phyloP scores from a whole-genome alignment of 2,329 filamentous ascomycete genomes.

The Tothia fuscella region DNA sequence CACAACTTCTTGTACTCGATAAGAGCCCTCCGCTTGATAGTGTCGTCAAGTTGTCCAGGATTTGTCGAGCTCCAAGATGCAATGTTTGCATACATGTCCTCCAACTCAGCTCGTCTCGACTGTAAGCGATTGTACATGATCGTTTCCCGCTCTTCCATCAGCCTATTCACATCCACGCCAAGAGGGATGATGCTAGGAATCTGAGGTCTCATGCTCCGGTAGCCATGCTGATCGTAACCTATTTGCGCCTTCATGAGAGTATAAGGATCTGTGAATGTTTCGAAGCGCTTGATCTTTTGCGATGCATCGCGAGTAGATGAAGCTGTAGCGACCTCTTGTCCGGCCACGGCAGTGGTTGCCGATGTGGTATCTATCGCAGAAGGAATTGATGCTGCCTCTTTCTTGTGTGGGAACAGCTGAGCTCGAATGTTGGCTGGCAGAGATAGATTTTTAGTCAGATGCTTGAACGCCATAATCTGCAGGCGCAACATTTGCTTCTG shows the following conservation, averaged over 20 bases:
- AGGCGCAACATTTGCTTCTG: slow-evolving; percentile 68
- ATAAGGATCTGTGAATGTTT: slow-evolving; percentile 66
- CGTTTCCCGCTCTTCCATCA: slow-evolving; percentile 77
- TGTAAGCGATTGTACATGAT: slow-evolving; percentile 84
- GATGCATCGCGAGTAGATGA: slow-evolving; percentile 15
- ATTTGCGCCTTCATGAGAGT: slow-evolving; percentile 34
- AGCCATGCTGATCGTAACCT: slow-evolving; percentile 66
- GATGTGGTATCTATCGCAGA: slow-evolving; percentile 37
- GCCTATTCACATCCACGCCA: slow-evolving; percentile 74
- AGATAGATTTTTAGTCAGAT: slow-evolving; percentile 75
- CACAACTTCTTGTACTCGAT: slow-evolving; percentile 92
- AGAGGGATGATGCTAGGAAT: slow-evolving; percentile 82
- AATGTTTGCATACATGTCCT: slow-evolving; percentile 71
- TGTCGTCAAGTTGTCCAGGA: slow-evolving; percentile 51
- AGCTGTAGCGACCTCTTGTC: slow-evolving; percentile 26
- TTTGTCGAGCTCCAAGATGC: slow-evolving; percentile 72
- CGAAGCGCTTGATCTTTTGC: slow-evolving; percentile 39
- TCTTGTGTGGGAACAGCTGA: slow-evolving; percentile 52
- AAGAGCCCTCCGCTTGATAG: slow-evolving; percentile 74
- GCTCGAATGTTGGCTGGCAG: slow-evolving; percentile 71
- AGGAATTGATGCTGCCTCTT: slow-evolving; percentile 19
- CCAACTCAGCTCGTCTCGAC: slow-evolving; percentile 72
- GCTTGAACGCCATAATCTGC: slow-evolving; percentile 86
- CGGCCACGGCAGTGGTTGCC: slow-evolving; percentile 35
- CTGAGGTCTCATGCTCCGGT: slow-evolving; percentile 63